phyloP scores from a whole-genome alignment of 805 yeast species.

The Wilhelminamyces savonicus region DNA sequence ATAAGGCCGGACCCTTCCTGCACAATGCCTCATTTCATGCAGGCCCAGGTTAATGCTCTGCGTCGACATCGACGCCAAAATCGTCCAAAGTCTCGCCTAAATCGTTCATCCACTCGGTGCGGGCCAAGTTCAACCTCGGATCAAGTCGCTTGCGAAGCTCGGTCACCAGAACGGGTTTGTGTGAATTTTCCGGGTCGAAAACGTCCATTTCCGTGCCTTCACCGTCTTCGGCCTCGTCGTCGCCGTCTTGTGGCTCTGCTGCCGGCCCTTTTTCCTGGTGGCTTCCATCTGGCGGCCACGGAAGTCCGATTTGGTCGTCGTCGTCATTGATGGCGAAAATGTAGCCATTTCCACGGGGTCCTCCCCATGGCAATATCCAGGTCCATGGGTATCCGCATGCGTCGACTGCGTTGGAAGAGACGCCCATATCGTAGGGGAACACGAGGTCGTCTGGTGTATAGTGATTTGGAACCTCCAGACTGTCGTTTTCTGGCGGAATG shows the following conservation, averaged over 20 bases:
- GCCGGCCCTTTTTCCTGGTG: constrained; percentile 31
- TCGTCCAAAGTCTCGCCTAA: constrained; percentile 82
- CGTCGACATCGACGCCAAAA: constrained; percentile 80
- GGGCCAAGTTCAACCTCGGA: constrained; percentile 27
- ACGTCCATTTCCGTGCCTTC: neutral
- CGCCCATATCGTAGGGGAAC: constrained; percentile 80
- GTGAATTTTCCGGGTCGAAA: constrained; percentile 3
- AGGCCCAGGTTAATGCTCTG: no score
- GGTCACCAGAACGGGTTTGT: no score
- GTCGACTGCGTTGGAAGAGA: constrained; percentile 44
- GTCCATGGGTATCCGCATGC: constrained; percentile 56
- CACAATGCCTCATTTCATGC: no score
- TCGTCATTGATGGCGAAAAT: constrained; percentile 51
- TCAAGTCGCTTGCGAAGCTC: constrained; percentile 27
- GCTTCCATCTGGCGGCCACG: constrained; percentile 94
- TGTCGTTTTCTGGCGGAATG: neutral
- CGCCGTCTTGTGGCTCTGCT: no score
- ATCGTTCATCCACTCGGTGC: constrained; percentile 62
- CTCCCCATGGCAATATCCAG: constrained; percentile 73
- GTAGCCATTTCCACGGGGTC: constrained; percentile 56
- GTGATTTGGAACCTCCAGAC: constrained; percentile 24
- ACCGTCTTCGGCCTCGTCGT: no score
- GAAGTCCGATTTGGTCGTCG: constrained; percentile 56
- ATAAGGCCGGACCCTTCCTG: no score
- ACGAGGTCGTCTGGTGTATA: constrained; percentile 58